Conservation (phyloP, 2,329 filamentous ascomycete genomes). For the Paracoccidioides brasiliensis region DNA sequence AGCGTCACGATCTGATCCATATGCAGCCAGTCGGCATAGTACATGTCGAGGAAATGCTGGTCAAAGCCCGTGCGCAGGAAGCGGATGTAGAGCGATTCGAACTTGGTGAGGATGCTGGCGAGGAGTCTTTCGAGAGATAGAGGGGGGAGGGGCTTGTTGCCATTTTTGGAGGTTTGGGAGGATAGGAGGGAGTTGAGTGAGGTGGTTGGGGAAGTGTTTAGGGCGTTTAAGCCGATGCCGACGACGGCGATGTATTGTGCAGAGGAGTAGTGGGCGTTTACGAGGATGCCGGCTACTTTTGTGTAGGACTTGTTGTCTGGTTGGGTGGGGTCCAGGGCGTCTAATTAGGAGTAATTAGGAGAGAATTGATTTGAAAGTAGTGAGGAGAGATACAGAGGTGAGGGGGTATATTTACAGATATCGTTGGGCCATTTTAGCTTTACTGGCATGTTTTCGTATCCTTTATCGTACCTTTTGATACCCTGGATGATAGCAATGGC, state of each 20-base stretch:
- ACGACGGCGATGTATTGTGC: slow-evolving; percentile 73
- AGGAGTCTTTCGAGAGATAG: slow-evolving; percentile 69
- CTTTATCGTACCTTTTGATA: slow-evolving; percentile 63
- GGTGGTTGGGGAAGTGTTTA: slow-evolving; percentile 73
- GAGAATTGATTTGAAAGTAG: slow-evolving; percentile 4
- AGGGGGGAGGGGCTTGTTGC: slow-evolving; percentile 29
- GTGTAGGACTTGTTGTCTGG: slow-evolving; percentile 46
- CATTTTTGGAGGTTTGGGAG: slow-evolving; percentile 19
- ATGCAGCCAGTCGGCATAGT: slow-evolving; percentile 81
- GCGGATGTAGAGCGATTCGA: slow-evolving; percentile 62
- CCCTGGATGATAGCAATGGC: slow-evolving; percentile 78
- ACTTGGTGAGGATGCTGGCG: slow-evolving; percentile 61
- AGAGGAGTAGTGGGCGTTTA: slow-evolving; percentile 70
- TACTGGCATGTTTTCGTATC: slow-evolving; percentile 63
- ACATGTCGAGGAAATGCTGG: slow-evolving; percentile 55
- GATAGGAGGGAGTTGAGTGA: slow-evolving; percentile 61
- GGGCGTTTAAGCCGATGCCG: slow-evolving; percentile 76
- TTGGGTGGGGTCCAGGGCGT: slow-evolving; percentile 52
- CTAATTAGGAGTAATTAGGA: slow-evolving; percentile 20
- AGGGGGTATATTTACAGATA: slow-evolving; percentile 50
- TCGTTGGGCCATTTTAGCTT: slow-evolving; percentile 98
- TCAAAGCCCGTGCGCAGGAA: slow-evolving; percentile 71
- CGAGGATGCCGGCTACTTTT: slow-evolving; percentile 87
- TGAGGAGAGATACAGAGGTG: not conserved
- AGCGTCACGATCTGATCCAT: slow-evolving; percentile 60